phyloP scores from a whole-genome alignment of 805 yeast genomes.

The Metschnikowia kunwiensis region DNA sequence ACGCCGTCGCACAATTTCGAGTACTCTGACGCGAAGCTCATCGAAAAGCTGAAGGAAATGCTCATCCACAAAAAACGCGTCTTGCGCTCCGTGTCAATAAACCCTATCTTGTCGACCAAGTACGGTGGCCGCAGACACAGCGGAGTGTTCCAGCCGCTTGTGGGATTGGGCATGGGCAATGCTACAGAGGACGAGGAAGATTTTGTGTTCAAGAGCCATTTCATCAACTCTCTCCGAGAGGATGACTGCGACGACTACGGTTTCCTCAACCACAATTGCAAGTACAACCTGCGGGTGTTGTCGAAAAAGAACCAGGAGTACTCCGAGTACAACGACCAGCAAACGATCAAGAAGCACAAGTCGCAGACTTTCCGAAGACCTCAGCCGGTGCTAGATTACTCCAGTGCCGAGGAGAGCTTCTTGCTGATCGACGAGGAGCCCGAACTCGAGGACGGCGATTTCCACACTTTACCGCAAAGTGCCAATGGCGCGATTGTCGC shows the following conservation, averaged over 20 bases:
- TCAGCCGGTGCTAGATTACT: slow-evolving; percentile 3
- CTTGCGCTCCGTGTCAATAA: slow-evolving; percentile 36
- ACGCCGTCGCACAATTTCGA: slow-evolving; percentile 26
- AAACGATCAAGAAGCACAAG: slow-evolving; percentile 32
- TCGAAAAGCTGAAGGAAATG: slow-evolving; percentile 45
- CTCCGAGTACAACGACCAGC: slow-evolving; percentile 13
- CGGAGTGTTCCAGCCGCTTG: slow-evolving; percentile 8
- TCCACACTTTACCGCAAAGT: neutral
- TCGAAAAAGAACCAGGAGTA: slow-evolving; percentile 11
- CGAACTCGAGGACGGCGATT: slow-evolving; percentile 10
- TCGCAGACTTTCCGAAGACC: slow-evolving; percentile 30
- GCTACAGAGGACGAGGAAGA: slow-evolving; percentile 16
- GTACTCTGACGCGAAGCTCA: slow-evolving; percentile 53
- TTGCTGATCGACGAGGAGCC: slow-evolving; percentile 13
- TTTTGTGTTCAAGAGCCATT: slow-evolving; percentile 18
- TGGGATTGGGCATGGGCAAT: slow-evolving; percentile 12
- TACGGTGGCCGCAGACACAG: slow-evolving; percentile 7
- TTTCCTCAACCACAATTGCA: slow-evolving; percentile 13
- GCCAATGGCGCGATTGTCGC: neutral
- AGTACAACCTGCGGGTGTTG: slow-evolving; percentile 13
- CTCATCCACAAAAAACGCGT: slow-evolving; percentile 44
- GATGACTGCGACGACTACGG: slow-evolving; percentile 9
- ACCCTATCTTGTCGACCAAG: slow-evolving; percentile 20
- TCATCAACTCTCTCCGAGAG: slow-evolving; percentile 12
- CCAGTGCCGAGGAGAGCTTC: slow-evolving; percentile 11